A percentile compares a stretch with the other conserved stretches of the same genome.
Conservation (phyloP, 371 early-diverging fungal species). For the Zancudomyces culisetae region DNA sequence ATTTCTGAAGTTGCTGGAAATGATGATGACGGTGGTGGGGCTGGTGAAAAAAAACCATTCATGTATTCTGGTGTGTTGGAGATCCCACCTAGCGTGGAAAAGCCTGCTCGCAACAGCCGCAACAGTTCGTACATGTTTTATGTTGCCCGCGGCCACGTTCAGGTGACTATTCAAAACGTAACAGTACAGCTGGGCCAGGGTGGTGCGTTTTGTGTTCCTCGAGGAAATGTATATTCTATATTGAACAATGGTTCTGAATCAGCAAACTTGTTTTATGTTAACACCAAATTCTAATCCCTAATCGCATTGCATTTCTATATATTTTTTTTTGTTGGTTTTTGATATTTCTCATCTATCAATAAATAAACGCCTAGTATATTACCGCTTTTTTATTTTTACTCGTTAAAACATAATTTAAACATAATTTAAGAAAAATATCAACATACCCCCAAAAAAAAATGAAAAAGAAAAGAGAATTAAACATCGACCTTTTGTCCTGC, state of each 20-base stretch:
- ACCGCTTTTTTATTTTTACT: too few species aligned
- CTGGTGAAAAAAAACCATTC: constrained; percentile 1
- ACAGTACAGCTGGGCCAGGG: constrained; percentile 9
- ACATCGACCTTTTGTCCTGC: not conserved
- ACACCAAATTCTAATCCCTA: not conserved
- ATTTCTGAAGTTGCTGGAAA: not conserved
- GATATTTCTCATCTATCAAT: too few species aligned
- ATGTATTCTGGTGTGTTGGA: constrained; percentile 3
- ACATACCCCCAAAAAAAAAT: too few species aligned
- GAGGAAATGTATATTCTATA: constrained; percentile 14
- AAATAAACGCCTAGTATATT: too few species aligned
- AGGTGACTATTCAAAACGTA: constrained; percentile 9
- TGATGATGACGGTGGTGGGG: not conserved
- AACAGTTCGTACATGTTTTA: constrained; percentile 8
- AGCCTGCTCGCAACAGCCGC: constrained; percentile 11
- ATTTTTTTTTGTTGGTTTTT: too few species aligned
- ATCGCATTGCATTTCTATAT: too few species aligned
- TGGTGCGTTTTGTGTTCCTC: constrained; percentile 16
- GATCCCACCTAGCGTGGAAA: constrained; percentile 7
- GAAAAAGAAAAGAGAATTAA: not conserved
- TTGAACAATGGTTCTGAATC: constrained; percentile 18
- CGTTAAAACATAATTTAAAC: too few species aligned
- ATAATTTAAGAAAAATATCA: too few species aligned
- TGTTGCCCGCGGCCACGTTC: constrained; percentile 17
- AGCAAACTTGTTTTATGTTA: constrained; percentile 17